phyloP scores from a whole-genome alignment of 148 eudicot genomes.

The Salicornia ramosissima region DNA sequence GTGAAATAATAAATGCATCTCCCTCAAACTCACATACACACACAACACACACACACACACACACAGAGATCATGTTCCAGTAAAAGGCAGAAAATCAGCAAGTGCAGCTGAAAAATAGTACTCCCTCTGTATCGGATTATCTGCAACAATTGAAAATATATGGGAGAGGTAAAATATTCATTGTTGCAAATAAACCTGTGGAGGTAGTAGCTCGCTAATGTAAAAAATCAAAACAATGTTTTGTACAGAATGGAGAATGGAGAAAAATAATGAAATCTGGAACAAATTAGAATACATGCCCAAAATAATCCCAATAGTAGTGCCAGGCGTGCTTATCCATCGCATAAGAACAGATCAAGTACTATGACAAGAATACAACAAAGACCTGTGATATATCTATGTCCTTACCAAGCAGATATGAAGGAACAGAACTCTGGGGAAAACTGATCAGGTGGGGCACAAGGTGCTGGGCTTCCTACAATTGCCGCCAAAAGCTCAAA shows the following conservation, averaged over 20 bases:
- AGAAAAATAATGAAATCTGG: neutral
- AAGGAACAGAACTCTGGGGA: constrained; percentile 98
- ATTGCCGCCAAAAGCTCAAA: constrained; percentile 87
- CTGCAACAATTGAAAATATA: no score
- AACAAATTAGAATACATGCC: neutral
- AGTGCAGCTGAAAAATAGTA: no score
- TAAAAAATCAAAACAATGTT: neutral
- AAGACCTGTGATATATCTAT: neutral
- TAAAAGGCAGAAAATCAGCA: neutral
- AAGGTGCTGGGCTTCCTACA: constrained; percentile 78
- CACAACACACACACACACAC: no score
- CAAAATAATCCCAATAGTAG: no score
- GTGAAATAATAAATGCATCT: neutral
- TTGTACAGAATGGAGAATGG: neutral
- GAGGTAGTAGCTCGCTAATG: no score
- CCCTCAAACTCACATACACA: no score
- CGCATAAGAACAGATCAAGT: neutral
- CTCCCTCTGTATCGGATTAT: no score
- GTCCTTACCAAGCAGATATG: constrained; percentile 72
- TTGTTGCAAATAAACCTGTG: no score
- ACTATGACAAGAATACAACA: constrained; percentile 2
- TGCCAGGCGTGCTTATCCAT: neutral
- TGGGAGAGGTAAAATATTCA: no score
- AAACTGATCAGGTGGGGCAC: constrained; percentile 93
- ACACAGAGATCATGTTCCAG: no score